phyloP scores from a whole-genome alignment of 2,329 filamentous ascomycete genomes.

The Aspergillus novoparasiticus region DNA sequence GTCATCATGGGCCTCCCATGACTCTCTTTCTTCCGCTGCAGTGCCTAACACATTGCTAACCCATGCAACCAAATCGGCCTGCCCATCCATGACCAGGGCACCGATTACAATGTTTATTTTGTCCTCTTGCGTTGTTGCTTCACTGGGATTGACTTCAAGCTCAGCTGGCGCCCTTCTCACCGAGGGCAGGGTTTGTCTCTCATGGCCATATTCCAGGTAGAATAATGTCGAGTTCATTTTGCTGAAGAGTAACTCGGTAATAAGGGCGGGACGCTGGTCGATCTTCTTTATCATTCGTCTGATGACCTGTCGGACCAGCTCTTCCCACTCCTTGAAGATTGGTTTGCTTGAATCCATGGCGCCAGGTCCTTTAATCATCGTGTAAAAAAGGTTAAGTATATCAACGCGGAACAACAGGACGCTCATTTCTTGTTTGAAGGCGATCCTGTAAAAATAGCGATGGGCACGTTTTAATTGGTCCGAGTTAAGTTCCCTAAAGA shows the following conservation, averaged over 20 bases:
- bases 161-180: constrained; percentile 73
- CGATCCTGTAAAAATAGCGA: constrained; percentile 89
- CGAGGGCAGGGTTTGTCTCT: constrained; percentile 71
- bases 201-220: constrained; percentile 88
- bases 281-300: constrained; percentile 81
- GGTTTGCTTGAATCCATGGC: constrained; percentile 67
- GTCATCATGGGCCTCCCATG: constrained; percentile 74
- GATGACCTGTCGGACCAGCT: constrained; percentile 81
- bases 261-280: constrained; percentile 78
- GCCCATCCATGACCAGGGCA: constrained; percentile 76
- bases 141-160: constrained; percentile 75
- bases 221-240: constrained; percentile 82
- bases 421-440: constrained; percentile 91
- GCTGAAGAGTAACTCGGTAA: constrained; percentile 92
- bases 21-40: constrained; percentile 71
- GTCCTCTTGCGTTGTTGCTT: constrained; percentile 63
- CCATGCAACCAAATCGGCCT: constrained; percentile 78
- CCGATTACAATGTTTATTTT: constrained; percentile 81
- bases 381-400: constrained; percentile 83
- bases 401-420: constrained; percentile 89
- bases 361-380: constrained; percentile 87
- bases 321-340: constrained; percentile 88
- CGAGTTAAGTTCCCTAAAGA: constrained; percentile 76
- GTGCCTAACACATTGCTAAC: constrained; percentile 70
- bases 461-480: constrained; percentile 88